Conservation (phyloP, 805 yeast species). For the Starmerella bombicola region DNA sequence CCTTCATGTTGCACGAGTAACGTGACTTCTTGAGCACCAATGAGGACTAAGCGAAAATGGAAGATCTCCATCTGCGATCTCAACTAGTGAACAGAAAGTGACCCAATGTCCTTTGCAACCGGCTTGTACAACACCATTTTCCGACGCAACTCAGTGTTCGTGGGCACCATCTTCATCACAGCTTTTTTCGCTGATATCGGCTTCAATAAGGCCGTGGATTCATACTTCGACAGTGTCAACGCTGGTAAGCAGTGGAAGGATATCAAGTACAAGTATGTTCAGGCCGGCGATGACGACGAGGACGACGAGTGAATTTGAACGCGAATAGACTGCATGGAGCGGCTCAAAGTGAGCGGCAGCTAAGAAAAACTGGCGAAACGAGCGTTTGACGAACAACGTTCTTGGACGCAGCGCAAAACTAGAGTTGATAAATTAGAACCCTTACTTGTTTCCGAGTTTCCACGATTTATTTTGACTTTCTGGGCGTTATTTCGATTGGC, state of each 20-base stretch:
- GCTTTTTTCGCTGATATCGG: slow-evolving; percentile 60
- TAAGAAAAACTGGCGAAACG: not conserved
- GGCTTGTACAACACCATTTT: slow-evolving; percentile 52
- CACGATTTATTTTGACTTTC: too few relatives aligned
- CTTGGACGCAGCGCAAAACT: not conserved
- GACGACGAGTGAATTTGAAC: slow-evolving; percentile 17
- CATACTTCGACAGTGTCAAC: slow-evolving; percentile 29
- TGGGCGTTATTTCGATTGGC: too few relatives aligned
- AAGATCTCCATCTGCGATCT: too few relatives aligned
- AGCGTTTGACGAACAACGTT: not conserved
- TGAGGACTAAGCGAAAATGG: slow-evolving; percentile 17
- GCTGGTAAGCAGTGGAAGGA: slow-evolving; percentile 30
- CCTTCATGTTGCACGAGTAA: too few relatives aligned
- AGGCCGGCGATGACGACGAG: slow-evolving; percentile 23
- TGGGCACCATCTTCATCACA: slow-evolving; percentile 66
- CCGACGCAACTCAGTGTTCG: slow-evolving; percentile 85
- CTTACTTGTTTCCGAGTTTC: too few relatives aligned
- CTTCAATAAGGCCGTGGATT: slow-evolving; percentile 29
- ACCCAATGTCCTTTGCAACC: slow-evolving; percentile 30
- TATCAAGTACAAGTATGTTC: slow-evolving; percentile 23
- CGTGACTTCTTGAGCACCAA: slow-evolving; percentile 16
- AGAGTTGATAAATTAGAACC: too few relatives aligned
- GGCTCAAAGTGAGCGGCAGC: too few relatives aligned
- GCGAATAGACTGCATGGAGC: too few relatives aligned
- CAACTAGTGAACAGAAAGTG: too few relatives aligned